Evolutionary conservation across 331 rosid genomes (phyloP), one percentile per base, ranked within the genome.

Genomic region (Stylosanthes scabra): DNA sequence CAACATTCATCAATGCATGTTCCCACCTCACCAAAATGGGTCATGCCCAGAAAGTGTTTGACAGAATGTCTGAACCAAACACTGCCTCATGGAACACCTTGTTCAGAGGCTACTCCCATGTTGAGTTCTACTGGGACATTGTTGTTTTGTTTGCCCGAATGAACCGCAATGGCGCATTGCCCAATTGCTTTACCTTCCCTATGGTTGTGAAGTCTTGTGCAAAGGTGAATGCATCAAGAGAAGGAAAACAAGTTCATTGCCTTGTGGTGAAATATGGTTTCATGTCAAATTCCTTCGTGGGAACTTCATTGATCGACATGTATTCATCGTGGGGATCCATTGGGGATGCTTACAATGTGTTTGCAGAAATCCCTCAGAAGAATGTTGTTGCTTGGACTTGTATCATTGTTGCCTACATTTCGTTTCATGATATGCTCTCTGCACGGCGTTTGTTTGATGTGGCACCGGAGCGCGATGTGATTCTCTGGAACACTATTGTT

Each of bases 401-500:
- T 34, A 76, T 83, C 28, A 63, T 83, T 9, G 28, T 25, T 10
- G 80, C 68, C 0, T 77, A 79, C 28, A 74, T 80, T 14, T 45
- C 74, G 6, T 71, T 74, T 29, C 28, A 71, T 39, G 80, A 80
- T 61, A 60, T 83, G 77, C 67, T 31, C 55, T 83, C 77, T 8
- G 84, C 78, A 0, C 41, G 80, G 45, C 6, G 74, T 7, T 76
- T 83, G 15, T 83, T 83, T 34, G 77, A 80, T 29, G 44, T 83
- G 67, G 85, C 93, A 0, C 90, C 96, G 0, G 85, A 78, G 71
- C 91, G 93, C 1, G 97, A 89, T 44, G 76, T 92, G 15, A 86
- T 92, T 31, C 42, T 92, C 75, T 92, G 96, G 90, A 89, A 84
- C 84, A 85, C 80, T 9, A 49, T 92, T 74, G 58, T 92, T 69